Evolutionary conservation across 2,329 filamentous ascomycete species (phyloP), one percentile per base, ranked within the genome.

Genomic region (Golovinomyces cichoracearum): DNA sequence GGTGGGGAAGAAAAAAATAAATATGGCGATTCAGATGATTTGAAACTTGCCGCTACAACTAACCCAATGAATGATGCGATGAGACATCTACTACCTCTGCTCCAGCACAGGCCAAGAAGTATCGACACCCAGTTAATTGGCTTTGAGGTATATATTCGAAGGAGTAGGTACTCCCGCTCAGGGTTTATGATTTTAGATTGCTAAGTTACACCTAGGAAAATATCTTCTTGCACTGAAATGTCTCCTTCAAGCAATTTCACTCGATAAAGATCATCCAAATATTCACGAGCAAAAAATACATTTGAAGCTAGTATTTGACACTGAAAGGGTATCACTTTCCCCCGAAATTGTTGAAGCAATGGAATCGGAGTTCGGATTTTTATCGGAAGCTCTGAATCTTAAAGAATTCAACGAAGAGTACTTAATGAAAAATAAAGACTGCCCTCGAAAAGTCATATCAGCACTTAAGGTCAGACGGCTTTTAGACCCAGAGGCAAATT

Each of bases 101-200:
- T 98, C 51, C 80, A 93, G 62, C 80, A 78, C 58, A 86, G 78
- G 58, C 79, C 85, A 1, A 75, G 80, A 66, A 82, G 77, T 60
- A 73, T 93, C 45, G 76, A 90, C 52, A 82, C 74, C 21, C 90
- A 98, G 64, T 71, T 78, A 54, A 74, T 79, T 48, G 90, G 85
- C 4, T 95, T 94, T 57, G 86, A 95, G 65, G 80, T 98, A 17
- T 86, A 83, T 61, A 69, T 92, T 51, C 73, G 85, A 59, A 73
- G 80, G 67, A 77, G 85, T 93, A 74, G 70, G 78, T 50, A 12
- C 42, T 19, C 31, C 22, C n/a, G n/a, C n/a, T n/a, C n/a, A n/a
- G n/a, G n/a, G n/a, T n/a, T n/a, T n/a, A n/a, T n/a, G n/a, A n/a
- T n/a, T n/a, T n/a, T n/a, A n/a, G 31, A 35, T 35, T n/a, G 12